Evolutionary conservation across 345 rosid species (phyloP).

Genomic region (Ceriops zippeliana): DNA sequence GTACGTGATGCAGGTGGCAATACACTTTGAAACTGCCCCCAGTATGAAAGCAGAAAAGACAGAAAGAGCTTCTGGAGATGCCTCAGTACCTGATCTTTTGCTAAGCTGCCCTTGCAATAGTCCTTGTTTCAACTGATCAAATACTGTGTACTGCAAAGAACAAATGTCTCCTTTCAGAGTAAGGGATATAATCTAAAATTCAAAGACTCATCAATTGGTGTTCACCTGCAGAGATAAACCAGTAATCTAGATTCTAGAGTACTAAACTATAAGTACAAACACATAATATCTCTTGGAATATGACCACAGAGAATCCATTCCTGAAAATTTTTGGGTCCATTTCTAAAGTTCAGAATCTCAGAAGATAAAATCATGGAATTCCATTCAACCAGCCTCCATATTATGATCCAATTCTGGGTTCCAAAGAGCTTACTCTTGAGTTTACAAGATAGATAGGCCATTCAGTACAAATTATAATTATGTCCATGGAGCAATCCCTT

Average conservation of each 20-base stretch:
- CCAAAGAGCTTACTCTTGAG: no score
- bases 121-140: conserved; percentile 33
- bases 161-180: neutral
- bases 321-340: neutral
- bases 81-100: conserved; percentile 13
- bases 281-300: neutral
- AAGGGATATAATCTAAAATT: neutral
- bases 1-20: conserved; percentile 29
- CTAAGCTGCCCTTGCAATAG: conserved; percentile 16
- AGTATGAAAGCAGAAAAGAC: conserved; percentile 27
- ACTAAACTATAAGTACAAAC: neutral
- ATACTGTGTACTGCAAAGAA: conserved; percentile 28
- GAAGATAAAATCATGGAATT: neutral
- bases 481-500: neutral
- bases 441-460: no score
- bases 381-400: neutral
- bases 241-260: neutral
- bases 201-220: neutral
- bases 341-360: neutral
- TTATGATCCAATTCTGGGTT: no score
- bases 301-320: neutral
- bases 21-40: conserved; percentile 32
- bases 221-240: neutral
- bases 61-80: conserved; percentile 22
- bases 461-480: no score